Evolutionary conservation across 139 green algal genomes (phyloP).

Genomic region (Chlamydomonas asymmetrica): DNA sequence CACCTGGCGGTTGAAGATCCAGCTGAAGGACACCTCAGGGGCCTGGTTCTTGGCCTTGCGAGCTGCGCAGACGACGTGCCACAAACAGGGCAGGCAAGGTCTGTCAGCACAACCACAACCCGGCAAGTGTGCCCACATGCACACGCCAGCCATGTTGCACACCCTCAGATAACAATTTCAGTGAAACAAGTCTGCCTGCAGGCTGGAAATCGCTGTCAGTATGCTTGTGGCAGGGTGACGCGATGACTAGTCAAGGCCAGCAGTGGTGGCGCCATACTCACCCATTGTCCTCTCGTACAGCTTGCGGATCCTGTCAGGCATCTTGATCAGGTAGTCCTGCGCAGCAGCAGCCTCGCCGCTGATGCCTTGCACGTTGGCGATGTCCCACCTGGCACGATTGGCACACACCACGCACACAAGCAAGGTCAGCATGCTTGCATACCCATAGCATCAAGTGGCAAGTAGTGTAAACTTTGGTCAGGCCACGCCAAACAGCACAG

Average conservation of each 20-base stretch:
- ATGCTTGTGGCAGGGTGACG: too few species aligned
- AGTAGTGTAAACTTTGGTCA: too few species aligned
- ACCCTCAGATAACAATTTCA: too few species aligned
- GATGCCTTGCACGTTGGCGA: constrained; percentile 43
- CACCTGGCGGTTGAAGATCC: constrained; percentile 89
- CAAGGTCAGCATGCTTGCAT: too few species aligned
- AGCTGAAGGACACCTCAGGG: constrained; percentile 72
- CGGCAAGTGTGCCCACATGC: not conserved
- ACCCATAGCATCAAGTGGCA: too few species aligned
- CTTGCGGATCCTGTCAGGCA: constrained; percentile 88
- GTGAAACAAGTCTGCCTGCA: too few species aligned
- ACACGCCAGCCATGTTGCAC: too few species aligned
- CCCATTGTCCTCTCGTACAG: constrained; percentile 71
- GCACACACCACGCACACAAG: too few species aligned
- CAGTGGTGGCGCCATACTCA: too few species aligned
- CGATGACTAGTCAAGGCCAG: too few species aligned
- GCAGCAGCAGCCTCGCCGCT: constrained; percentile 68
- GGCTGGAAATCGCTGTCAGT: too few species aligned
- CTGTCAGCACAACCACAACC: not conserved
- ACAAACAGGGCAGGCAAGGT: not conserved
- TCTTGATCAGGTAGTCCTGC: constrained; percentile 76
- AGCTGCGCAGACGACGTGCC: not conserved
- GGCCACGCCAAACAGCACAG: too few species aligned
- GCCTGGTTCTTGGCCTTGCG: constrained; percentile 63
- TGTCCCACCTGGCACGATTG: constrained; percentile 84